Conservation (phyloP, 768 basidiomycete species). For the Boletus sensibilis region DNA sequence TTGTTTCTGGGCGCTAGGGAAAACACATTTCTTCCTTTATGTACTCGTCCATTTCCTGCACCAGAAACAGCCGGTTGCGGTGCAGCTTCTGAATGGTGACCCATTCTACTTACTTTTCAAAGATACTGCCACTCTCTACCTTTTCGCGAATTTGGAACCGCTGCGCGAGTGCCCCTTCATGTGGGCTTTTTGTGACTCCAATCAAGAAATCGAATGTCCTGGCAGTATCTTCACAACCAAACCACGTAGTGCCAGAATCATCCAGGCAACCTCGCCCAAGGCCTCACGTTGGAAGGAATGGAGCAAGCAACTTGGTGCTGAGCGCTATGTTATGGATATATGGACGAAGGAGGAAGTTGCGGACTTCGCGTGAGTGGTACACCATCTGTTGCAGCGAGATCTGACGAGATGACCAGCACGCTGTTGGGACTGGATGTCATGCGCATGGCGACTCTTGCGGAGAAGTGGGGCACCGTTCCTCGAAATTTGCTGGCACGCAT, state of each 20-base stretch:
- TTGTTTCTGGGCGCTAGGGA: neutral
- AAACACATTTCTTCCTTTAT: neutral
- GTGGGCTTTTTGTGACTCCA: neutral
- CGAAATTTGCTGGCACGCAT: too few relatives aligned
- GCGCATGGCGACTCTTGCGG: too few relatives aligned
- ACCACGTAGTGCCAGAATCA: neutral
- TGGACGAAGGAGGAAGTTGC: neutral
- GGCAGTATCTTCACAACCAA: neutral
- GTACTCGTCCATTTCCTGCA: neutral
- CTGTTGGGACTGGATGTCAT: neutral
- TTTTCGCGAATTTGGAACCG: accelerated
- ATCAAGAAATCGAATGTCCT: neutral
- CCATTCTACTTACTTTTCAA: neutral
- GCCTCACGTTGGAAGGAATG: neutral
- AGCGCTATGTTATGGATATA: neutral
- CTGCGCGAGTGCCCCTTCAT: neutral
- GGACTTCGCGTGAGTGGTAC: neutral
- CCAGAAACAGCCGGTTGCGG: neutral
- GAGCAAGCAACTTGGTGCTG: neutral
- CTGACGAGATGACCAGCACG: neutral
- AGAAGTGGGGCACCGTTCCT: too few relatives aligned
- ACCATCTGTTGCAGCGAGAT: too few relatives aligned
- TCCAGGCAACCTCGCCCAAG: neutral
- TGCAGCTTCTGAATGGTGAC: neutral
- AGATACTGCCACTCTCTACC: neutral